Evolutionary conservation across 768 basidiomycete species (phyloP).

Genomic region (Tulasnella sp.): DNA sequence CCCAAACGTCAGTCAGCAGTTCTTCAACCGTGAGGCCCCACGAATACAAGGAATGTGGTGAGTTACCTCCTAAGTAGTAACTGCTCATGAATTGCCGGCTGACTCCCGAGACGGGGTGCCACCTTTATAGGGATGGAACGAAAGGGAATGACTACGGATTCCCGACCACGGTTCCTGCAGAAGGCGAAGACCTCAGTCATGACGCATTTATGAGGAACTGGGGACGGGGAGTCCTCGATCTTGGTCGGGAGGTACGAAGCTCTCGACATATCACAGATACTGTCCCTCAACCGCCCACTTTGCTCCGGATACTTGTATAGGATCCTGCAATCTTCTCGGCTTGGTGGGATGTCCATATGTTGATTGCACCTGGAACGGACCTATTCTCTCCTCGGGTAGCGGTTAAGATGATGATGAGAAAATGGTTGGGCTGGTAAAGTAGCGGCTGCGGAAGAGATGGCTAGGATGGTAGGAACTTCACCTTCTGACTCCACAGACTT

Average conservation of each 20-base stretch:
- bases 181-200: conserved; percentile 14
- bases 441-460: not conserved
- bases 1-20: not conserved
- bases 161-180: not conserved
- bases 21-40: not conserved
- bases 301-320: conserved; percentile 2
- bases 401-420: not conserved
- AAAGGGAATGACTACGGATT: conserved; percentile 24
- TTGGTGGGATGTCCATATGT: conserved; percentile 10
- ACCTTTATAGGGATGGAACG: not conserved
- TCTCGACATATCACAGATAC: not conserved
- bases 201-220: not conserved
- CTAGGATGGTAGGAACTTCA: not conserved
- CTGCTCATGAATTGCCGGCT: too few species aligned
- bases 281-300: too few species aligned
- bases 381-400: conserved; percentile 24
- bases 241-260: conserved; percentile 6
- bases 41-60: not conserved
- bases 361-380: conserved; percentile 11
- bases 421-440: conserved; percentile 9
- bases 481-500: too few species aligned
- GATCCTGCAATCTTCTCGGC: not conserved
- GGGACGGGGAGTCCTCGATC: not conserved
- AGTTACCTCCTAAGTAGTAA: not conserved
- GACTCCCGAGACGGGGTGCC: too few species aligned